Conservation (phyloP, 75 land plant genomes). For the Pinus tabuliformis region DNA sequence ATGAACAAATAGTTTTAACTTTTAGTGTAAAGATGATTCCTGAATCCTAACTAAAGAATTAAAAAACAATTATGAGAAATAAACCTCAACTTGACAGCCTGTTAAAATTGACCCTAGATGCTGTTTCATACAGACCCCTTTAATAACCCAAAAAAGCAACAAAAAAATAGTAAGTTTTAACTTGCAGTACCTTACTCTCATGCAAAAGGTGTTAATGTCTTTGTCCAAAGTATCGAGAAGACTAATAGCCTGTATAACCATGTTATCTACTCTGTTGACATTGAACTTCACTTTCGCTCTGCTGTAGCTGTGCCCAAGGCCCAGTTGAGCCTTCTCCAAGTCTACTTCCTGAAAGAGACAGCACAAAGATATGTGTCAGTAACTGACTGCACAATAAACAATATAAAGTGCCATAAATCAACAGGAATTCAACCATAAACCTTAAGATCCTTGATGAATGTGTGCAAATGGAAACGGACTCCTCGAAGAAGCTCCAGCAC, state of each 20-base stretch:
- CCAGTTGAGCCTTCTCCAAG: slow-evolving; percentile 94
- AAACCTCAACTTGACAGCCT: no score
- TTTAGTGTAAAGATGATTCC: no score
- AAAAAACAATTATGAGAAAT: no score
- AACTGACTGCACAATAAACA: neutral
- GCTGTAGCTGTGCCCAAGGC: slow-evolving; percentile 96
- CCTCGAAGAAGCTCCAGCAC: slow-evolving; percentile 87
- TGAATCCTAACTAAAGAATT: no score
- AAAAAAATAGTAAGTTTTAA: no score
- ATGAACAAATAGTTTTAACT: no score
- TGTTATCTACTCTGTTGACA: slow-evolving; percentile 93
- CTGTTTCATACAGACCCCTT: no score
- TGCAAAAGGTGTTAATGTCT: slow-evolving; percentile 88
- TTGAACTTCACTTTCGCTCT: slow-evolving; percentile 97
- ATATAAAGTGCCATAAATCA: neutral
- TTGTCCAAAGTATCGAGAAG: slow-evolving; percentile 94
- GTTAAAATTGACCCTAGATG: no score
- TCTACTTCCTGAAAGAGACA: slow-evolving; percentile 63
- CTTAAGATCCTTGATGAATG: slow-evolving; percentile 82
- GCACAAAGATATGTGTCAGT: neutral
- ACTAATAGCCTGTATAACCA: slow-evolving; percentile 97
- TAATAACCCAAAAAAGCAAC: no score
- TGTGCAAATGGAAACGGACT: slow-evolving; percentile 75
- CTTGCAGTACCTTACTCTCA: slow-evolving; percentile 77
- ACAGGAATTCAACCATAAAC: slow-evolving; percentile 21